These are phyloP conservation scores for Fusarium penzigii DNA, from an alignment of 2,329 filamentous ascomycete genomes.

Conservation along the genomic window DNA sequence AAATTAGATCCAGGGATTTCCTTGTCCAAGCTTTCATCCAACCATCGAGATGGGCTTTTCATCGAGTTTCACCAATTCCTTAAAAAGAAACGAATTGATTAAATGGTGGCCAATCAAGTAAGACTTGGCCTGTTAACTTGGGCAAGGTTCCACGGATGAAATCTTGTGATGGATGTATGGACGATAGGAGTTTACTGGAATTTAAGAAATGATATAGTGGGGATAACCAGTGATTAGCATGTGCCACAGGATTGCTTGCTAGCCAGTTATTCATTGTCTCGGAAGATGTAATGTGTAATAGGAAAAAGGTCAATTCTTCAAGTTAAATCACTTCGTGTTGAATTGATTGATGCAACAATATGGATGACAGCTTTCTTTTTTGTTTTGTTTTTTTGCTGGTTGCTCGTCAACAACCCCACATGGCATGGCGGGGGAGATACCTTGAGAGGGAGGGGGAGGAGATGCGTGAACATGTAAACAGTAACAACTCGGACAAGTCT, in stretches of 20 bases:
- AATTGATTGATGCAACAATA: too few relatives aligned
- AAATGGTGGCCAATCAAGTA: neutral
- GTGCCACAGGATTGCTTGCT: too few relatives aligned
- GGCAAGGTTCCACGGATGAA: too few relatives aligned
- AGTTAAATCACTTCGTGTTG: too few relatives aligned
- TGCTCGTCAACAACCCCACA: constrained; percentile 30
- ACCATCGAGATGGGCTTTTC: neutral
- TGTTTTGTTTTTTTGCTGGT: constrained; percentile 1
- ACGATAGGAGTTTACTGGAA: too few relatives aligned
- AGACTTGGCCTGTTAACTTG: neutral
- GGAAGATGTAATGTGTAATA: too few relatives aligned
- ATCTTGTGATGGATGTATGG: too few relatives aligned
- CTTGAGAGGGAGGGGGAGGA: neutral
- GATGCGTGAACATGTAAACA: constrained; percentile 15
- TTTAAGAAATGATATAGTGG: too few relatives aligned
- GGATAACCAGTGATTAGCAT: too few relatives aligned
- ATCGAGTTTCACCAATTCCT: neutral
- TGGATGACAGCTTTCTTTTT: neutral
- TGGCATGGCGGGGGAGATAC: neutral
- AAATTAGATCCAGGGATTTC: neutral
- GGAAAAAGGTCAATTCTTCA: too few relatives aligned
- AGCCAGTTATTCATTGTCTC: too few relatives aligned
- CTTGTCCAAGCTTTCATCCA: neutral
- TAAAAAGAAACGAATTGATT: neutral
- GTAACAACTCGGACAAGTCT: constrained; percentile 8